A percentile compares a stretch with the other conserved stretches of the same genome.
Evolutionary conservation across 352 stramenopile species (phyloP).

Genomic region (Phytophthora citricola): DNA sequence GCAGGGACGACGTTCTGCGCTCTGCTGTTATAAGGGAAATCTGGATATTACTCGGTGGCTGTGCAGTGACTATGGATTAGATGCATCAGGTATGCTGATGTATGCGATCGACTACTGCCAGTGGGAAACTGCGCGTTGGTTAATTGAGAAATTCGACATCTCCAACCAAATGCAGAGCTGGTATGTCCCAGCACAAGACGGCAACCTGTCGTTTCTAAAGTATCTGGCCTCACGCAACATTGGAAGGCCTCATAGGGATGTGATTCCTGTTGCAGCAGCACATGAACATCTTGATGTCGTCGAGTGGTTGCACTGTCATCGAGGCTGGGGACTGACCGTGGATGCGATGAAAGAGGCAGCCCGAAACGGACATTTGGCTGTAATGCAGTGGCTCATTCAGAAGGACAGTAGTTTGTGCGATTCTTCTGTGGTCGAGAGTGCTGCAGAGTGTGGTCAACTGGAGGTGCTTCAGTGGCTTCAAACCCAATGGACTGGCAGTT

Average conservation of each 20-base stretch:
- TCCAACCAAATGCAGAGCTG: neutral
- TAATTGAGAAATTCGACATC: conserved; percentile 23
- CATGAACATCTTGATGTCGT: conserved; percentile 22
- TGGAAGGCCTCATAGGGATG: neutral
- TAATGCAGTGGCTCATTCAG: conserved; percentile 28
- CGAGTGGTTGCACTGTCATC: conserved; percentile 27
- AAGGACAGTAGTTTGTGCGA: neutral
- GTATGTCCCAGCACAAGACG: conserved; percentile 17
- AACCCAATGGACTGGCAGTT: neutral
- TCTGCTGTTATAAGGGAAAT: conserved; percentile 13
- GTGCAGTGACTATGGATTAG: conserved; percentile 9
- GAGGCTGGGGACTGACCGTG: neutral
- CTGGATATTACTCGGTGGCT: conserved; percentile 23
- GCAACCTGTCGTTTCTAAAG: conserved; percentile 23
- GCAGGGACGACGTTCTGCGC: conserved; percentile 6
- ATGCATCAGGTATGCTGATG: conserved; percentile 7
- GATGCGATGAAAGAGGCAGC: conserved; percentile 12
- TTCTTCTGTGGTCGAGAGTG: neutral
- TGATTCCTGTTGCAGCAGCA: conserved; percentile 11
- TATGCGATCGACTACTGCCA: conserved; percentile 7
- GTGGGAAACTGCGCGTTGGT: conserved; percentile 23
- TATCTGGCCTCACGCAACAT: conserved; percentile 13
- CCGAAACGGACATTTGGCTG: conserved; percentile 5
- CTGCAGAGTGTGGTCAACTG: conserved; percentile 11
- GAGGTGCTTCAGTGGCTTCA: conserved; percentile 24